Conservation (phyloP, 108 stramenopile genomes). For the Skeletonema menzelii region DNA sequence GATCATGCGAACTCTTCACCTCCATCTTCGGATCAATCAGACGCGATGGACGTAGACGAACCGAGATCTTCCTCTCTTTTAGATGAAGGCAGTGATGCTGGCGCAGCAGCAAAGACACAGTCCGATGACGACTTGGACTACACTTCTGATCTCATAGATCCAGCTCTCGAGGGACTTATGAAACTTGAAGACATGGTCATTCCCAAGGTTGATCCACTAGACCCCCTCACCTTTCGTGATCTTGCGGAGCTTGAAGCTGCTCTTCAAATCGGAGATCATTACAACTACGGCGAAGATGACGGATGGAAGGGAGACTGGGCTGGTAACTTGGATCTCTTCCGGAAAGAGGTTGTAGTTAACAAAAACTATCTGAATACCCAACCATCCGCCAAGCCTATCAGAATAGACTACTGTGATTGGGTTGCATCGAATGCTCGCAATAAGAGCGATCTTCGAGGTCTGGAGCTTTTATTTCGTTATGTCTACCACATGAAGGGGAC, state of each 20-base stretch:
- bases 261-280: slow-evolving; percentile 51
- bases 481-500: slow-evolving; percentile 68
- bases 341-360: slow-evolving; percentile 71
- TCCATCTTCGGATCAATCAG: background rate
- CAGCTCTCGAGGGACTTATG: slow-evolving; percentile 28
- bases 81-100: background rate
- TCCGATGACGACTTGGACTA: slow-evolving; percentile 6
- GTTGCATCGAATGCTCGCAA: slow-evolving; percentile 43
- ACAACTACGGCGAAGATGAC: slow-evolving; percentile 39
- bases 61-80: background rate
- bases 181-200: slow-evolving; percentile 29
- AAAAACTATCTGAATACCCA: slow-evolving; percentile 37
- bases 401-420: slow-evolving; percentile 51
- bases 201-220: slow-evolving; percentile 28
- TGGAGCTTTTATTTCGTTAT: slow-evolving; percentile 62
- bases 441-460: slow-evolving; percentile 40
- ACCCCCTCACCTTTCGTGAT: slow-evolving; percentile 18
- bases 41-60: background rate
- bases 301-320: slow-evolving; percentile 81
- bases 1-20: background rate
- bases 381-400: slow-evolving; percentile 26
- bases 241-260: slow-evolving; percentile 44
- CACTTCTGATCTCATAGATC: slow-evolving; percentile 18
- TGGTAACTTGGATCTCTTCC: slow-evolving; percentile 66
- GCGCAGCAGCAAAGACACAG: background rate